Percentiles rank a stretch among this genome's conserved stretches.
phyloP scores from a whole-genome alignment of 2,329 filamentous ascomycete species.

The Fusarium multiceps region DNA sequence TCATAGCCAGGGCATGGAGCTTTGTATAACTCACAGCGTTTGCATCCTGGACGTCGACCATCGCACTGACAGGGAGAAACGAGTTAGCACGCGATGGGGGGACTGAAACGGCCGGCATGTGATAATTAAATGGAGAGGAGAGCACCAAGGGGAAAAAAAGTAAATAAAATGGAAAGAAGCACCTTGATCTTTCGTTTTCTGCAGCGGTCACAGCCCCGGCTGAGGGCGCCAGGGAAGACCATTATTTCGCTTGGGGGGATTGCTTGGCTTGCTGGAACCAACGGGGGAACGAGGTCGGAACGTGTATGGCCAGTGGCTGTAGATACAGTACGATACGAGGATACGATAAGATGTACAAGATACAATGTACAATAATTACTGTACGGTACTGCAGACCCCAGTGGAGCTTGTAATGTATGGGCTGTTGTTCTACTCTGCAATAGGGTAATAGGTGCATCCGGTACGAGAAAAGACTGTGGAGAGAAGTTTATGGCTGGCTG shows the following conservation, averaged over 20 bases:
- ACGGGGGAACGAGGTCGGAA: background rate
- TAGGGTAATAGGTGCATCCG: background rate
- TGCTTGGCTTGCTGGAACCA: background rate
- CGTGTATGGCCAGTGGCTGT: background rate
- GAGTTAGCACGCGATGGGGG: background rate
- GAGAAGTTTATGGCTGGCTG: slow-evolving; percentile 11
- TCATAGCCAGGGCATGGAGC: slow-evolving; percentile 34
- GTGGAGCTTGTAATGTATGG: slow-evolving; percentile 11
- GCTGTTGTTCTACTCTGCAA: background rate
- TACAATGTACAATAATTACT: background rate
- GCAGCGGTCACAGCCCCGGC: slow-evolving; percentile 29
- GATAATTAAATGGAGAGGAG: background rate
- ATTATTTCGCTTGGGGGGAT: background rate
- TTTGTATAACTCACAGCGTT: slow-evolving; percentile 32
- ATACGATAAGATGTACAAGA: background rate
- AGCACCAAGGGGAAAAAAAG: too few relatives aligned
- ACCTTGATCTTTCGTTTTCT: slow-evolving; percentile 35
- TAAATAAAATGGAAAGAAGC: background rate
- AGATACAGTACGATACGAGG: background rate
- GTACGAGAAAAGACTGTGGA: background rate
- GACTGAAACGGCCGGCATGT: background rate
- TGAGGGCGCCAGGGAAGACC: slow-evolving; percentile 32
- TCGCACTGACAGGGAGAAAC: slow-evolving; percentile 18
- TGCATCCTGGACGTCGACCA: slow-evolving; percentile 29
- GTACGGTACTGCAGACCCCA: background rate